These are phyloP conservation scores for Yamadazyma philogaea DNA, from an alignment of 805 yeast genomes.

Conservation along the genomic window DNA sequence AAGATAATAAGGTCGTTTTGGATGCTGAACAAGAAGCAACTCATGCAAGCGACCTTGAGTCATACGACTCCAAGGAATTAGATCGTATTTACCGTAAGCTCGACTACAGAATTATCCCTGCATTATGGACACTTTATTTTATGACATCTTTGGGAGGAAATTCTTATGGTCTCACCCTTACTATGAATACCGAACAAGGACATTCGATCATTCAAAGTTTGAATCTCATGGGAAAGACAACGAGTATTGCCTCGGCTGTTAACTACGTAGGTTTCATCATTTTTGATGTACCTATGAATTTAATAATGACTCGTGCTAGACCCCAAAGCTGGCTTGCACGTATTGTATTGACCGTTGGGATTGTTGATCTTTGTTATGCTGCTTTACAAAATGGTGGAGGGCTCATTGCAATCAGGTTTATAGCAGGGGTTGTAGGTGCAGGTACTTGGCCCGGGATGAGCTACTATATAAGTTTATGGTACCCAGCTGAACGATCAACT, in stretches of 20 bases:
- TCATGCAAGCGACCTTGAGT: background rate
- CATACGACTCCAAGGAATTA: slow-evolving; percentile 28
- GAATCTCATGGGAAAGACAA: slow-evolving; percentile 51
- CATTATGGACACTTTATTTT: slow-evolving; percentile 76
- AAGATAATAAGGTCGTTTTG: background rate
- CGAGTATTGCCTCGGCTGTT: slow-evolving; percentile 73
- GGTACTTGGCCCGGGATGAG: slow-evolving; percentile 92
- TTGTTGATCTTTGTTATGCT: slow-evolving; percentile 72
- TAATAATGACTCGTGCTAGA: slow-evolving; percentile 75
- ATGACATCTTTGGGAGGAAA: slow-evolving; percentile 74
- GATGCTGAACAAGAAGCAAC: background rate
- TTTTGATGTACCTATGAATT: slow-evolving; percentile 86
- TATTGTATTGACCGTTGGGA: slow-evolving; percentile 71
- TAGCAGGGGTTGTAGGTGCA: slow-evolving; percentile 76
- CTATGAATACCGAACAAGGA: slow-evolving; percentile 64
- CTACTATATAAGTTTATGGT: slow-evolving; percentile 80
- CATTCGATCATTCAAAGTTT: slow-evolving; percentile 60
- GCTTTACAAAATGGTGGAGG: slow-evolving; percentile 57
- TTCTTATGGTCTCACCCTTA: slow-evolving; percentile 74
- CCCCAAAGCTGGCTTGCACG: slow-evolving; percentile 86
- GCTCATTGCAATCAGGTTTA: slow-evolving; percentile 65
- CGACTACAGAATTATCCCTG: slow-evolving; percentile 74
- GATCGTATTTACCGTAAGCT: slow-evolving; percentile 58
- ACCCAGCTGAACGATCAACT: slow-evolving; percentile 74
- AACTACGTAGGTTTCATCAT: slow-evolving; percentile 80